Percentiles rank a stretch among this genome's conserved stretches.
phyloP scores from a whole-genome alignment of 2,329 filamentous ascomycete species.

The Blumeriella jaapii region DNA sequence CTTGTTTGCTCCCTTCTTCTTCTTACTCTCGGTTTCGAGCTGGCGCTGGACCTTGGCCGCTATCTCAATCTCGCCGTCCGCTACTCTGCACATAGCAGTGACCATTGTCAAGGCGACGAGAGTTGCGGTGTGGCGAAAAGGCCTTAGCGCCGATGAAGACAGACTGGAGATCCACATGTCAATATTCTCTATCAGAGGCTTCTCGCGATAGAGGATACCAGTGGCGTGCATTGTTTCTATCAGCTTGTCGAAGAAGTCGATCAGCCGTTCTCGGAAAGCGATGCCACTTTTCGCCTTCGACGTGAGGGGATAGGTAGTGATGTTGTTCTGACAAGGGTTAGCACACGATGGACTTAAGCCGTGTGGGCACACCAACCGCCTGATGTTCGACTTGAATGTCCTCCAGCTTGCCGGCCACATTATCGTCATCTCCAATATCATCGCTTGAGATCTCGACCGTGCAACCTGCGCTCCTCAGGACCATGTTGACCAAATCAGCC shows the following conservation, averaged over 20 bases:
- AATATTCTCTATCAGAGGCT: conserved; percentile 73
- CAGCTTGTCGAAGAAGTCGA: conserved; percentile 68
- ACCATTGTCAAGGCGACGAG: conserved; percentile 72
- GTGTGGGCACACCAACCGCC: conserved; percentile 40
- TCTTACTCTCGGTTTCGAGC: conserved; percentile 64
- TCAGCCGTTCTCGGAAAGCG: conserved; percentile 66
- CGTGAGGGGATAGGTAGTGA: conserved; percentile 85
- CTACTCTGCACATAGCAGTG: conserved; percentile 63
- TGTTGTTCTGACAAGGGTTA: conserved; percentile 43
- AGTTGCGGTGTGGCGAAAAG: conserved; percentile 89
- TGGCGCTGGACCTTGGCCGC: conserved; percentile 70
- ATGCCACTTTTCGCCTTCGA: conserved; percentile 66
- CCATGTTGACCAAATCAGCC: conserved; percentile 54
- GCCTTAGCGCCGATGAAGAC: conserved; percentile 76
- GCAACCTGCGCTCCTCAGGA: conserved; percentile 66
- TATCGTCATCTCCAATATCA: conserved; percentile 84
- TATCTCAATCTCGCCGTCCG: conserved; percentile 56
- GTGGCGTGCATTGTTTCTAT: conserved; percentile 70
- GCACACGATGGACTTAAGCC: background rate
- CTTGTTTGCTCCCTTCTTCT: conserved; percentile 64
- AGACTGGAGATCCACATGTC: conserved; percentile 83
- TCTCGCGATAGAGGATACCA: conserved; percentile 61
- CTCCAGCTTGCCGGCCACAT: conserved; percentile 62
- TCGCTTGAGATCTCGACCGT: conserved; percentile 65
- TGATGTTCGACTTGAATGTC: conserved; percentile 87